phyloP scores from a whole-genome alignment of 139 green algal species.

The Astrephomene gubernaculifera region DNA sequence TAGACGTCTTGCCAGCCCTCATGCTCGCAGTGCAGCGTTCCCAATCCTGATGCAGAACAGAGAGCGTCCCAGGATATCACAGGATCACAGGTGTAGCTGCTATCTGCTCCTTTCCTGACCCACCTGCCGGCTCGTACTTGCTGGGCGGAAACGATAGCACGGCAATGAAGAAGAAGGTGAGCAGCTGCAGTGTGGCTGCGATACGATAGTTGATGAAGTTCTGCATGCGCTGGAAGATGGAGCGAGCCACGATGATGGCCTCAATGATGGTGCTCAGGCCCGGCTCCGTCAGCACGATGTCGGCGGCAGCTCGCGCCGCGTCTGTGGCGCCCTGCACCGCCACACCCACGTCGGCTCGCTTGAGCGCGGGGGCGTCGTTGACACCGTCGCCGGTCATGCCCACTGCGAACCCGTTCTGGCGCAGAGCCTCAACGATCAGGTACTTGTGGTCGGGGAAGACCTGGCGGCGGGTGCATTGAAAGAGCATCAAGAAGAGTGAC shows the following conservation, averaged over 20 bases:
- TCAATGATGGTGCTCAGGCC: constrained; percentile 85
- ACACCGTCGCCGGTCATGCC: constrained; percentile 99
- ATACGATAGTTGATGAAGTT: constrained; percentile 90
- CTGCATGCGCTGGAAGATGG: constrained; percentile 89
- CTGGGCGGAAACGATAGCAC: constrained; percentile 77
- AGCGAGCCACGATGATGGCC: constrained; percentile 79
- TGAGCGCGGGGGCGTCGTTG: constrained; percentile 98
- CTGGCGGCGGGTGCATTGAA: constrained; percentile 55
- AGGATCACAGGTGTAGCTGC: too few species aligned
- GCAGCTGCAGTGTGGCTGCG: constrained; percentile 77
- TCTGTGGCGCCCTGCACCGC: constrained; percentile 94
- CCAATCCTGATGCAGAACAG: too few species aligned
- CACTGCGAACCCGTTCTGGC: constrained; percentile 71
- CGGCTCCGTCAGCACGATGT: constrained; percentile 91
- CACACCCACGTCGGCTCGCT: constrained; percentile 98
- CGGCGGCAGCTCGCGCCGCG: constrained; percentile 86
- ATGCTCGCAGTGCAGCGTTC: too few species aligned
- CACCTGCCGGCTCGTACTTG: constrained; percentile 52
- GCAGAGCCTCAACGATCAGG: constrained; percentile 83
- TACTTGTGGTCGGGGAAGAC: constrained; percentile 85
- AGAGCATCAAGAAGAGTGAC: too few species aligned
- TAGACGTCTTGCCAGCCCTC: too few species aligned
- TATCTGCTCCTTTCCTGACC: background rate
- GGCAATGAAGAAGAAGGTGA: constrained; percentile 92
- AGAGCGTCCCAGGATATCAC: too few species aligned